These are phyloP conservation scores for Climacium dendroides DNA, from an alignment of 225 moss, liverwort and hornwort genomes.

Conservation along the genomic window DNA sequence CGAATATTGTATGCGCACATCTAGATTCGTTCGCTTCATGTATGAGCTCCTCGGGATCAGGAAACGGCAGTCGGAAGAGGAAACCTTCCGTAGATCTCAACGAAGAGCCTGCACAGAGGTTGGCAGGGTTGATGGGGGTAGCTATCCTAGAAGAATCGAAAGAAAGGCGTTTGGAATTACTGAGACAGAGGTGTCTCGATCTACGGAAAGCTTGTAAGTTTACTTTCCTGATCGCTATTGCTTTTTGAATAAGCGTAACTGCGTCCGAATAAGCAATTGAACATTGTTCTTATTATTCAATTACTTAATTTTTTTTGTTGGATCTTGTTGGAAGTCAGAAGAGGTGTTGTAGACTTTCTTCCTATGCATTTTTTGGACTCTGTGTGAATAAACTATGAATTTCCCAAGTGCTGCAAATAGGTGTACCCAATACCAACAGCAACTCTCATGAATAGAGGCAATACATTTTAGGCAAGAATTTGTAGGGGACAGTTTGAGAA, in stretches of 20 bases:
- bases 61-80: constrained; percentile 5
- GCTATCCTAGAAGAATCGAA: constrained; percentile 5
- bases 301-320: background rate
- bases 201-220: constrained; percentile 16
- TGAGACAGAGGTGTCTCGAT: constrained; percentile 9
- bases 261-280: background rate
- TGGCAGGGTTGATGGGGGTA: constrained; percentile 18
- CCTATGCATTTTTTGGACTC: no score
- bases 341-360: background rate
- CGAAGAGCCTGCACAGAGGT: constrained; percentile 12
- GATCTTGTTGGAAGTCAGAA: background rate
- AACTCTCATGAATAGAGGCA: background rate
- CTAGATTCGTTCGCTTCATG: constrained; percentile 30
- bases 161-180: constrained; percentile 5
- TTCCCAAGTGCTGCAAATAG: background rate
- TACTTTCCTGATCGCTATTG: background rate
- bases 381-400: background rate
- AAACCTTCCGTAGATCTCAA: constrained; percentile 2
- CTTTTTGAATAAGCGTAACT: background rate
- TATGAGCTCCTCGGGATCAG: background rate
- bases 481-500: background rate
- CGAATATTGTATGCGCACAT: constrained; percentile 50
- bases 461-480: background rate
- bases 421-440: no score
- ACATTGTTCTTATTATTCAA: background rate